Evolutionary conservation across 78 protist genomes (phyloP).

Genomic region (Protostelium mycophagum): DNA sequence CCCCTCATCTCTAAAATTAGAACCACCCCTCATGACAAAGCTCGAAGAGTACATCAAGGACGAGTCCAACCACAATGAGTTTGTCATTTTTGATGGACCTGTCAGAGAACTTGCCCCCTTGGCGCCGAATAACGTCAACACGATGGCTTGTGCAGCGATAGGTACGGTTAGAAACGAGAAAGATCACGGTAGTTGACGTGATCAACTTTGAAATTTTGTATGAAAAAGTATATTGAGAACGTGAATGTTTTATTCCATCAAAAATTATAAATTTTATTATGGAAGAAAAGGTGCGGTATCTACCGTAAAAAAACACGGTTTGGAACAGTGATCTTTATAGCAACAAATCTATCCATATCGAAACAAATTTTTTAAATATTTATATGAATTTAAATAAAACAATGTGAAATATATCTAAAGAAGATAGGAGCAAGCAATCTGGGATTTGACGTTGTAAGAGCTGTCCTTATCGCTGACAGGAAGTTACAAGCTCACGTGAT

Average conservation of each 20-base stretch:
- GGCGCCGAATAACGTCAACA: constrained; percentile 60
- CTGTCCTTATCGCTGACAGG: constrained; percentile 16
- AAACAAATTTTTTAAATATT: too few species aligned
- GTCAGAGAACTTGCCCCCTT: constrained; percentile 48
- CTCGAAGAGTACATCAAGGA: not conserved
- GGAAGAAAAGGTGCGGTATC: too few species aligned
- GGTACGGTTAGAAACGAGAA: not conserved
- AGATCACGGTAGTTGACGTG: not conserved
- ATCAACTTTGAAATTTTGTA: too few species aligned
- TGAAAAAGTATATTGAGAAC: too few species aligned
- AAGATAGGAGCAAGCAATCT: not conserved
- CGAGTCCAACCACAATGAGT: not conserved
- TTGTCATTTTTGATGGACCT: constrained; percentile 22
- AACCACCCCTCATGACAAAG: not conserved
- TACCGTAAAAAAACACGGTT: too few species aligned
- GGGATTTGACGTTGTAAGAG: constrained; percentile 36
- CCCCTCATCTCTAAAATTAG: constrained; percentile 12
- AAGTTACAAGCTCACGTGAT: constrained; percentile 20
- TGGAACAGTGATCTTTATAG: too few species aligned
- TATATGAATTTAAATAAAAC: too few species aligned
- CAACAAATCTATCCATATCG: too few species aligned
- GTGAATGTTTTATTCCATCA: too few species aligned
- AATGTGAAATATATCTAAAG: too few species aligned
- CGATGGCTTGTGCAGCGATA: constrained; percentile 53
- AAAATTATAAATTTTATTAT: too few species aligned